Conservation (phyloP, 2,329 filamentous ascomycete genomes). For the Domatiomyces globalis region DNA sequence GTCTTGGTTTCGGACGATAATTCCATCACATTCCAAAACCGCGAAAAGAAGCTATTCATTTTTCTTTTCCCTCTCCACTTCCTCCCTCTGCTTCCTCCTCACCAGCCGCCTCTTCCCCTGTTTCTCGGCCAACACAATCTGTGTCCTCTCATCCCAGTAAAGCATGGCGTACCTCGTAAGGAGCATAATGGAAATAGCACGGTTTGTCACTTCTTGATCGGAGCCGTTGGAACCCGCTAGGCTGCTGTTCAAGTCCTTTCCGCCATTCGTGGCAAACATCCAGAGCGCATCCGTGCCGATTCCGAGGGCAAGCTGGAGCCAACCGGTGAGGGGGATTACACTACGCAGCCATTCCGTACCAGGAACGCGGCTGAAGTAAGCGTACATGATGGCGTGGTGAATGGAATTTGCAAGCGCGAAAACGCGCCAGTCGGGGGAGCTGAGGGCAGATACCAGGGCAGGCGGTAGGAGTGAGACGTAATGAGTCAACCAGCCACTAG, state of each 20-base stretch:
- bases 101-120: conserved; percentile 2
- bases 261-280: not conserved
- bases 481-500: not conserved
- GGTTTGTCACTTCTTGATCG: conserved; percentile 4
- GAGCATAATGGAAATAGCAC: conserved; percentile 4
- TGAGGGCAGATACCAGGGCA: not conserved
- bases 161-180: conserved; percentile 9
- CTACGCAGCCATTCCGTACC: conserved; percentile 12
- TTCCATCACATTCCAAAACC: too few species aligned
- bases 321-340: conserved; percentile 16
- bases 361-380: conserved; percentile 18
- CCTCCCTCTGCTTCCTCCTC: conserved; percentile 2
- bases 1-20: too few species aligned
- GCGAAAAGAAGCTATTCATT: not conserved
- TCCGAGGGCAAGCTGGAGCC: conserved; percentile 14
- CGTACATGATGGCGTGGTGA: conserved; percentile 22
- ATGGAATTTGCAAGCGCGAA: conserved; percentile 21
- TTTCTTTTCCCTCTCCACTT: conserved; percentile 1
- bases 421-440: conserved; percentile 18
- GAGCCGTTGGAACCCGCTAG: not conserved
- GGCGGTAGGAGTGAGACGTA: not conserved
- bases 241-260: not conserved
- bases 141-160: conserved; percentile 1
- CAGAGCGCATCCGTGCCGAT: conserved; percentile 11
- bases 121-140: not conserved